These are phyloP conservation scores for Salicornia ramosissima DNA, from an alignment of 148 eudicot species.

Conservation along the genomic window DNA sequence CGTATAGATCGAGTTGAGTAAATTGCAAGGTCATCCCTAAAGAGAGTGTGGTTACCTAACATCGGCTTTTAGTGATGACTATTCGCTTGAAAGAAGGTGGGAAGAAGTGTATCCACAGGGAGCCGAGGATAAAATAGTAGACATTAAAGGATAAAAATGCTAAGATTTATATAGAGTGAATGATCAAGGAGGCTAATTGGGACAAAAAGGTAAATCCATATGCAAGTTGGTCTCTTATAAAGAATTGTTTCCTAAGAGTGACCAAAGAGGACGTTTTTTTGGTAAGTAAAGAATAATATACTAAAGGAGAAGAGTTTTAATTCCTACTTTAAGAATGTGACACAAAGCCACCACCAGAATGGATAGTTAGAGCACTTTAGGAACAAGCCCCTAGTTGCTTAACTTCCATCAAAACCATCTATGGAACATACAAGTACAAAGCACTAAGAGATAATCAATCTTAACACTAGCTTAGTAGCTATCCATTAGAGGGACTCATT, in stretches of 20 bases:
- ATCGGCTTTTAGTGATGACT: neutral
- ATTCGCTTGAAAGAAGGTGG: neutral
- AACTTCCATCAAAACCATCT: neutral
- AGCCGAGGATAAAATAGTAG: neutral
- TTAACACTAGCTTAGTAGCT: neutral
- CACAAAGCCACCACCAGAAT: neutral
- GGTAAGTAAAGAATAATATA: neutral
- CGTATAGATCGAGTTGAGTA: neutral
- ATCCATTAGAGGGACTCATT: neutral
- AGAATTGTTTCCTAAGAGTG: neutral
- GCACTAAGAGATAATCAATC: neutral
- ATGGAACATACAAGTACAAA: neutral
- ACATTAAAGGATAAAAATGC: neutral
- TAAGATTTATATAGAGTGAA: neutral
- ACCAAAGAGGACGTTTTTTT: neutral
- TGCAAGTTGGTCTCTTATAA: neutral
- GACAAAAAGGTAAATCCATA: neutral
- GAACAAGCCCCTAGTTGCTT: neutral
- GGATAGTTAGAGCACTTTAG: neutral
- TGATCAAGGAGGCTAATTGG: neutral
- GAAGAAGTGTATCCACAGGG: neutral
- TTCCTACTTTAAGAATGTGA: neutral
- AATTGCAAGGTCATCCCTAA: neutral
- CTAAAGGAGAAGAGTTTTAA: neutral
- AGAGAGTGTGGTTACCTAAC: neutral